These are phyloP conservation scores for Cordia subcordata DNA, from an alignment of 257 asterid species.

Conservation along the genomic window DNA sequence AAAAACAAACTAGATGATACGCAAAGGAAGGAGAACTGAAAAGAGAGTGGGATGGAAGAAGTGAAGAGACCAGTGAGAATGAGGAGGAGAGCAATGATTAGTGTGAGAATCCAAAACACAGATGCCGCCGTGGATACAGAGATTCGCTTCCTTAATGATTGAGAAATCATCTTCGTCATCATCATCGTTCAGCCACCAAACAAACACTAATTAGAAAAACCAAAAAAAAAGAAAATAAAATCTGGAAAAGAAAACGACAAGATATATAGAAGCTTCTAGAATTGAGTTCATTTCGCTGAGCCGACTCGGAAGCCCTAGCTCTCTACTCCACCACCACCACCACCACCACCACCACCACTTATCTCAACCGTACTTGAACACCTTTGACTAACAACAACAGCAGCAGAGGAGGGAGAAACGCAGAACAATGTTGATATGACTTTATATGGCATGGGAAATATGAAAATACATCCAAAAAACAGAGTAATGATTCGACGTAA, in stretches of 20 bases:
- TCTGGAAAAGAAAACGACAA: too few species aligned
- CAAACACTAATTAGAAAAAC: too few species aligned
- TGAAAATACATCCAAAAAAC: too few species aligned
- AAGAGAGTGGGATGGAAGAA: slow-evolving; percentile 3
- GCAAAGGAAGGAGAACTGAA: too few species aligned
- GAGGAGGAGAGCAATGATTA: slow-evolving; percentile 1
- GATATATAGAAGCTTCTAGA: not conserved
- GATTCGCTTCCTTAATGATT: slow-evolving; percentile 5
- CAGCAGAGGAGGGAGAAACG: not conserved
- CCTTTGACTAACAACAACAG: not conserved
- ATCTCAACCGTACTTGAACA: not conserved
- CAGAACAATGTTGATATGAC: not conserved
- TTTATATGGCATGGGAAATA: too few species aligned
- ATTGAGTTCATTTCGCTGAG: not conserved
- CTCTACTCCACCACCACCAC: too few species aligned
- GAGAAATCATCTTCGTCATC: too few species aligned
- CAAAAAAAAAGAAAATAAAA: not conserved
- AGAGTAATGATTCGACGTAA: too few species aligned
- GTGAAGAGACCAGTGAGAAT: not conserved
- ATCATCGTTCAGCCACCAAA: not conserved
- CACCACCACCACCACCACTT: not conserved
- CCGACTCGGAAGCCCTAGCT: not conserved
- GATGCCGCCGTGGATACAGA: slow-evolving; percentile 2
- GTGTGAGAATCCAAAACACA: slow-evolving; percentile 6
- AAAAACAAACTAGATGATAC: too few species aligned